Conservation (phyloP, 805 yeast genomes). For the Starmerella vaccinii region DNA sequence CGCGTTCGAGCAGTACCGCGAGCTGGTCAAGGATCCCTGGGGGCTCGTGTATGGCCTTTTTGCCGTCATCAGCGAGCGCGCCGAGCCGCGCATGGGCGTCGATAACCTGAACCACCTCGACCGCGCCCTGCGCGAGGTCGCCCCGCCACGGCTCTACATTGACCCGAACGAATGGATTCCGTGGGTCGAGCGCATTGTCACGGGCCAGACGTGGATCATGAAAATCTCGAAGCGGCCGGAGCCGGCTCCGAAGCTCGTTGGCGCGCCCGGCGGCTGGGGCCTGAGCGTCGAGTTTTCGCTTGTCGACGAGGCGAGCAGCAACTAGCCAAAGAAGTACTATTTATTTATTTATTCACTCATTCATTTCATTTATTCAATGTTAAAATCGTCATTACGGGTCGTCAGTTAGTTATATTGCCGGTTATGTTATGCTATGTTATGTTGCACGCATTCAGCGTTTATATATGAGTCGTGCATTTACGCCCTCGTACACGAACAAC, state of each 20-base stretch:
- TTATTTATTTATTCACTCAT: neutral
- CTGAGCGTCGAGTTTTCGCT: constrained; percentile 16
- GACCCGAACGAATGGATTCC: constrained; percentile 28
- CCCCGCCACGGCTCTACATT: constrained; percentile 10
- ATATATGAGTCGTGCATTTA: no score
- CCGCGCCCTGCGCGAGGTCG: constrained; percentile 10
- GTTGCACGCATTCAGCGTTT: no score
- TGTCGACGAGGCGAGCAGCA: neutral
- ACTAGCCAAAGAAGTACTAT: neutral
- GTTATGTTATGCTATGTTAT: no score
- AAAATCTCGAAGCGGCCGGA: constrained; percentile 23
- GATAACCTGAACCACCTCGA: constrained; percentile 12
- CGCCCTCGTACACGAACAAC: no score
- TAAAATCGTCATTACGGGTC: no score
- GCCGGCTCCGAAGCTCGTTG: constrained; percentile 16
- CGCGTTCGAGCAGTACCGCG: constrained; percentile 27
- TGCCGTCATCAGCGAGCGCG: constrained; percentile 26
- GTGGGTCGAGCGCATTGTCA: constrained; percentile 30
- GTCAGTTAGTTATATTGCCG: no score
- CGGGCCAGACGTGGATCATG: constrained; percentile 31
- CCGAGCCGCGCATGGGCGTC: constrained; percentile 25
- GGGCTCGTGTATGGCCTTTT: constrained; percentile 30
- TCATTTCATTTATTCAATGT: no score
- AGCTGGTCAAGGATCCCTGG: constrained; percentile 31
- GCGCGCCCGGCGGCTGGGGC: constrained; percentile 25